Evolutionary conservation across 1,284 basidiomycete species (phyloP), one percentile per base, ranked within the genome.

Genomic region (Puccinia coronata): DNA sequence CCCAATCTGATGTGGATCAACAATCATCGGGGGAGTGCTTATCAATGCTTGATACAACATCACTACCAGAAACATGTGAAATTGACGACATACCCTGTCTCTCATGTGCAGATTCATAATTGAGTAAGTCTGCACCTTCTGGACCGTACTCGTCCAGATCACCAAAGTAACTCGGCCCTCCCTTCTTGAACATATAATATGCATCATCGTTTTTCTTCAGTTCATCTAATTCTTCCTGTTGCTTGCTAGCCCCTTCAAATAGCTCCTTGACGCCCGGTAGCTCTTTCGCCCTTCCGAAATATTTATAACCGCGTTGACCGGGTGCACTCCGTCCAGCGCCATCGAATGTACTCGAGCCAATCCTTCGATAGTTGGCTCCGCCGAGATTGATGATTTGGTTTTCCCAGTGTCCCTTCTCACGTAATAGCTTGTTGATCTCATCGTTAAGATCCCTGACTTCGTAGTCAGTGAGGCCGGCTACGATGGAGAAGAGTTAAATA

Each of bases 291-390:
- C 96, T 91, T 73, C 96, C 97, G 87, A 99, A 99, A 87, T 98
- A 98, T 94, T 98, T 98, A 90, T 98, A 99, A 79, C 96, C 96
- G 83, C 97, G 93, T n/a, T 93, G 96, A 0, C 95, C 95, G 0
- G 95, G 95, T 0, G 98, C 94, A 86, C 97, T 95, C 85, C 93
- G 93, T 23, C 95, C 94, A 84, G 96, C 95, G 83, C 96, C 95
- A 85, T 98, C 93, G 83, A 93, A 85, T 93, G 97, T 96, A 71
- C 92, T 91, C 6, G 93, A 91, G 41, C 87, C 86, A 85, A 93
- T 96, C 72, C 96, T 88, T 85, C 93, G 90, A 86, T 98, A 99
- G 85, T 99, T 99, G 36, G 96, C 97, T 82, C 96, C 97, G 74
- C 96, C 97, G 0, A 99, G 88, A 20, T 92, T 91, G 31, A 98